These are phyloP conservation scores for Favolaschia claudopus DNA, from an alignment of 768 basidiomycete genomes.

Conservation along the genomic window DNA sequence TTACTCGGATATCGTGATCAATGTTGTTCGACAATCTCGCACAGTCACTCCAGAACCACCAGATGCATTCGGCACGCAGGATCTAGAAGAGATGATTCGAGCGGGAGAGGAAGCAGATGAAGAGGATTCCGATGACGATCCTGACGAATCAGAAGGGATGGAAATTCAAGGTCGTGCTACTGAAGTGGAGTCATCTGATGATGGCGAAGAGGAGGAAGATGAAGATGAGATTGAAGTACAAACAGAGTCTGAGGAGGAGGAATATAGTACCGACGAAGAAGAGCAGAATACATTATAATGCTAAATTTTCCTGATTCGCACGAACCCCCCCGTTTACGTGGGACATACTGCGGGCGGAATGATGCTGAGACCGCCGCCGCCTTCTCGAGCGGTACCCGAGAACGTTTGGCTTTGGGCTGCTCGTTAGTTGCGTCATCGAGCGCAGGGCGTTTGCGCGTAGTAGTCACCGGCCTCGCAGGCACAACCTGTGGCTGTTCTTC, in stretches of 20 bases:
- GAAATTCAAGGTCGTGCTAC: background rate
- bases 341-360: background rate
- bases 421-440: background rate
- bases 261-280: background rate
- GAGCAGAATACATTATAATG: background rate
- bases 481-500: background rate
- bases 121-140: background rate
- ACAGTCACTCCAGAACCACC: too few relatives aligned
- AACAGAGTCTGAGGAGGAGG: conserved; percentile 6
- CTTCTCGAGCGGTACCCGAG: background rate
- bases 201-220: background rate
- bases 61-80: background rate
- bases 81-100: background rate
- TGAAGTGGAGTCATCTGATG: background rate
- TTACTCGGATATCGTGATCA: background rate
- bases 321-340: background rate
- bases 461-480: background rate
- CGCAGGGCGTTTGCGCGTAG: background rate
- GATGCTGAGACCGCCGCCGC: background rate
- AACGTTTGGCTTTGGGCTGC: background rate
- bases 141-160: background rate
- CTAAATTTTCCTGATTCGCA: too few relatives aligned
- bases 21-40: background rate
- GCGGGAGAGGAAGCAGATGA: background rate
- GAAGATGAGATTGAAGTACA: background rate